Conservation (phyloP, 2,329 filamentous ascomycete genomes). For the Trichoderma koningiopsis region DNA sequence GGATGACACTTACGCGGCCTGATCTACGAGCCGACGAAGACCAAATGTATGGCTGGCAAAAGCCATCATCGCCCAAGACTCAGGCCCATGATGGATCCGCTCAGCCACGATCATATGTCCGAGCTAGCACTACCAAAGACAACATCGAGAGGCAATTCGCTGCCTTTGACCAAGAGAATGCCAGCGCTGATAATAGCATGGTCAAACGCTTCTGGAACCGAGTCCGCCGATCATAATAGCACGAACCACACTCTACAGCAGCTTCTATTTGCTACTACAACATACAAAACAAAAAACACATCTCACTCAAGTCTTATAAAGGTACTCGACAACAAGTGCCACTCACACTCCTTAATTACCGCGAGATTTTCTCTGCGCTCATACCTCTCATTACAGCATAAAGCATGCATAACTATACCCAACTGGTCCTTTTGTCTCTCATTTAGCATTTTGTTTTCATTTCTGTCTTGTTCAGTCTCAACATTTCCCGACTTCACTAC, state of each 20-base stretch:
- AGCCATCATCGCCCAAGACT: conserved; percentile 45
- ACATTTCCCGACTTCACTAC: not conserved
- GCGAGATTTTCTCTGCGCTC: conserved; percentile 9
- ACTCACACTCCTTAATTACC: not conserved
- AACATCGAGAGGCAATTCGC: conserved; percentile 57
- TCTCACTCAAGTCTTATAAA: not conserved
- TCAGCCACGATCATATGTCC: conserved; percentile 36
- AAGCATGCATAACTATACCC: conserved; percentile 20
- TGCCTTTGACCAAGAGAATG: conserved; percentile 54
- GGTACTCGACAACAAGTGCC: not conserved
- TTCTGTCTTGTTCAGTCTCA: not conserved
- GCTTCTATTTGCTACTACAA: not conserved
- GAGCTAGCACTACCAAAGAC: conserved; percentile 49
- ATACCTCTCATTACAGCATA: conserved; percentile 15
- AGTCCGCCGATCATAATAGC: conserved; percentile 49
- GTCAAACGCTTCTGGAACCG: conserved; percentile 68
- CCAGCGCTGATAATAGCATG: conserved; percentile 50
- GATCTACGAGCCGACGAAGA: conserved; percentile 79
- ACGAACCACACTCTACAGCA: not conserved
- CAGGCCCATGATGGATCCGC: conserved; percentile 39
- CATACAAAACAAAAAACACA: not conserved
- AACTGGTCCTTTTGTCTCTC: not conserved
- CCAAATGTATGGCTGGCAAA: conserved; percentile 70
- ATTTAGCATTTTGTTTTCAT: not conserved
- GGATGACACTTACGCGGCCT: conserved; percentile 90